Evolutionary conservation across 148 eudicot genomes (phyloP).

Genomic region (Heliamphora exappendiculata): DNA sequence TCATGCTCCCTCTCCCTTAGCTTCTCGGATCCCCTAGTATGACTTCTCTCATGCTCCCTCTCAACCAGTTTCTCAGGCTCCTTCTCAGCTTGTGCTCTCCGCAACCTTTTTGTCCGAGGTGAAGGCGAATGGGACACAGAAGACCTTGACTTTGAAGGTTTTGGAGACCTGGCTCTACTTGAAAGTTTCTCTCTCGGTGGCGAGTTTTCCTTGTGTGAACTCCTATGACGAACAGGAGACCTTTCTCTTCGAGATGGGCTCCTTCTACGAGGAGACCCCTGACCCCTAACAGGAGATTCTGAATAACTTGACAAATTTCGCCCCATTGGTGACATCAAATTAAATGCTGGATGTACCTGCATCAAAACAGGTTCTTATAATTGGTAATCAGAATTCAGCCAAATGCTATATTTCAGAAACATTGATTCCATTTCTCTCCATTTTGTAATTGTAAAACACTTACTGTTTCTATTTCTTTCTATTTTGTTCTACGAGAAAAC

Average conservation of each 20-base stretch:
- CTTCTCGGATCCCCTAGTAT: conserved; percentile 38
- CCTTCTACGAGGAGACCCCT: conserved; percentile 43
- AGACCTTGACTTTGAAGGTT: conserved; percentile 27
- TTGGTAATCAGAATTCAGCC: not conserved
- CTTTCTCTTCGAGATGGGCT: conserved; percentile 64
- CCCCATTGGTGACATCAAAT: conserved; percentile 38
- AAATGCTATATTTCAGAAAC: not conserved
- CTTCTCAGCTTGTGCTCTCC: conserved; percentile 54
- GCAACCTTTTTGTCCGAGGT: conserved; percentile 66
- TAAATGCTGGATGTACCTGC: conserved; percentile 34
- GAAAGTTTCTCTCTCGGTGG: conserved; percentile 42
- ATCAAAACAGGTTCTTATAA: not conserved
- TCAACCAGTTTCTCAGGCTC: conserved; percentile 39
- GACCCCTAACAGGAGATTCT: conserved; percentile 48
- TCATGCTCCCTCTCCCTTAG: conserved; percentile 37
- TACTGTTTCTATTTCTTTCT: not conserved
- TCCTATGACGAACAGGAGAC: conserved; percentile 59
- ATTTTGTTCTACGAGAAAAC: too few species aligned
- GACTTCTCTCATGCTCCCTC: conserved; percentile 37
- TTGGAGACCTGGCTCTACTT: conserved; percentile 33
- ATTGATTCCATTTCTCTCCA: not conserved
- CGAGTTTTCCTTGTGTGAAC: conserved; percentile 42
- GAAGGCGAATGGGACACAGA: conserved; percentile 49
- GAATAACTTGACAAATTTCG: conserved; percentile 40
- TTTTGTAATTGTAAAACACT: not conserved